These are phyloP conservation scores for Suillus subluteus DNA, from an alignment of 768 basidiomycete species.

Conservation along the genomic window DNA sequence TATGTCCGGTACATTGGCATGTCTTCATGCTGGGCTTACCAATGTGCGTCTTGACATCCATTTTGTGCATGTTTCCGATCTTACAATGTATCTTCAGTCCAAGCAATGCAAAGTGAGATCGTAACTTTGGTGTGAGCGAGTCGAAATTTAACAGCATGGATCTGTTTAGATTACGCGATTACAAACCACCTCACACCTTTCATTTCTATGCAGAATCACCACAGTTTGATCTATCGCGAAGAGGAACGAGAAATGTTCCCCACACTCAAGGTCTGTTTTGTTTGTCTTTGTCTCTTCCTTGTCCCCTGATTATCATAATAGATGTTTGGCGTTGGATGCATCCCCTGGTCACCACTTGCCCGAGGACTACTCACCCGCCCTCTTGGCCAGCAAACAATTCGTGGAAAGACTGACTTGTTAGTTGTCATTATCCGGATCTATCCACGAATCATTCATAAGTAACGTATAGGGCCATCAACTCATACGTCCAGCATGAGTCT, in stretches of 20 bases:
- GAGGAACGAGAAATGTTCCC: slow-evolving; percentile 71
- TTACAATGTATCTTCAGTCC: slow-evolving; percentile 38
- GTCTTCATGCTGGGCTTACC: slow-evolving; percentile 58
- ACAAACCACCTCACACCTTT: slow-evolving; percentile 60
- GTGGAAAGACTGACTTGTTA: slow-evolving; percentile 40
- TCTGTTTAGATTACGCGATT: slow-evolving; percentile 57
- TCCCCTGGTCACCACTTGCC: slow-evolving; percentile 64
- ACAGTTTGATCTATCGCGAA: slow-evolving; percentile 64
- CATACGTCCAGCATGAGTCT: slow-evolving; percentile 28
- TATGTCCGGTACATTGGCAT: slow-evolving; percentile 65
- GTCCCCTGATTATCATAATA: slow-evolving; percentile 20
- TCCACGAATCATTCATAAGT: background rate
- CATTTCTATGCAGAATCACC: slow-evolving; percentile 73
- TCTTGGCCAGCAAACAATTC: slow-evolving; percentile 40
- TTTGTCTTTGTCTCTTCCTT: background rate
- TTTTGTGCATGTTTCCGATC: background rate
- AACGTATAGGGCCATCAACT: slow-evolving; percentile 20
- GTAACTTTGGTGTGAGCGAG: slow-evolving; percentile 1
- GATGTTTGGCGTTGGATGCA: slow-evolving; percentile 56
- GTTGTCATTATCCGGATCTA: slow-evolving; percentile 8
- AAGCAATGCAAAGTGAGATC: slow-evolving; percentile 55
- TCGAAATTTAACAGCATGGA: background rate
- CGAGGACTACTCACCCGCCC: slow-evolving; percentile 54
- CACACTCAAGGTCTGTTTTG: slow-evolving; percentile 46
- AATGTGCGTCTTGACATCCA: slow-evolving; percentile 41